Base-by-base conservation (phyloP, 192 early-diverging fungal genomes). In the Entomortierella lignicola region DNA sequence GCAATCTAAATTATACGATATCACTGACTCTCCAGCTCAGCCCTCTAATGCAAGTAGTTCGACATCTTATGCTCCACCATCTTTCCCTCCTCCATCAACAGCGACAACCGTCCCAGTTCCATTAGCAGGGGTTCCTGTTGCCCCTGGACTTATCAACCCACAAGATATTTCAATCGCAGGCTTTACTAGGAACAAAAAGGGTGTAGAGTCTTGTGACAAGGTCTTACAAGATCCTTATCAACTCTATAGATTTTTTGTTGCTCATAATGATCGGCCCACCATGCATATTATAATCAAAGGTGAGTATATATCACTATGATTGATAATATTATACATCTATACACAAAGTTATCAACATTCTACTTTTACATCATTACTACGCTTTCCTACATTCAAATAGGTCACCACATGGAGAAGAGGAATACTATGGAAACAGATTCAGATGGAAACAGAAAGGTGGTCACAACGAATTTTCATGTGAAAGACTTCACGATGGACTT, bases 171-270 rank as follows among this genome's bases (percentile, higher is more conserved):
- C 75, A 2, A 79, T 70, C 30, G 75, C 75, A n/a, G 57, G 48
- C 26, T 79, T 60, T n/a, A 65, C 34, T 13, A 21, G 57, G 10
- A 70, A 44, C 10, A 55, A 29, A 13, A 21, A 47, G 10, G 75
- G 75, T 12, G 63, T 54, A 4, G 67, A 70, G 17, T 79, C 75
- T 0, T 65, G 54, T 17, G 75, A 79, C 27, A 42, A 50, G 0
- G 25, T 70, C 4, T 52, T 79, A 2, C 54, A 63, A 11, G 75
- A 79, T 29, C 67, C 75, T 10, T 79, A 79, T 48, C 75, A 79
- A 15, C 48, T 83, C n/a, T 72, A 77, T 27, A 58, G 81, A 21
- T 83, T 64, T 23, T 79, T 83, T 64, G 69, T 83, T 8, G 81
- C 69, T 13, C 81, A 79, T 47, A 83, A 79, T 26, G 81, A 83